Conservation (phyloP, 495 filamentous ascomycete species). For the Xanthoparmelia taractica region DNA sequence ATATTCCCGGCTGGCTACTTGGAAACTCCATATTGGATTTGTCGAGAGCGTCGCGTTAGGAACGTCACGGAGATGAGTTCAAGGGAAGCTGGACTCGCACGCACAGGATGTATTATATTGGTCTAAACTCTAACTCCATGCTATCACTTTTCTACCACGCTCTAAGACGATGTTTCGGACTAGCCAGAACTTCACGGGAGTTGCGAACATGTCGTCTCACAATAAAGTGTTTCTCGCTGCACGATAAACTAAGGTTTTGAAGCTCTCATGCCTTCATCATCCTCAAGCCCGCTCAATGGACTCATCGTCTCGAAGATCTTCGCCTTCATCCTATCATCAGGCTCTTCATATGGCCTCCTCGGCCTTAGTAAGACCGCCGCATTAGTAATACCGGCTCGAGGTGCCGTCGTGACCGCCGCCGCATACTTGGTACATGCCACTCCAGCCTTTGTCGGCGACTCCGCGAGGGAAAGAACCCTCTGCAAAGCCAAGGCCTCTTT, state of each 20-base stretch:
- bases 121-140: not conserved
- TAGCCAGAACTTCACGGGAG: not conserved
- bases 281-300: not conserved
- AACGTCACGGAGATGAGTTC: not conserved
- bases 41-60: not conserved
- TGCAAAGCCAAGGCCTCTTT: not conserved
- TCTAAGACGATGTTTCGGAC: not conserved
- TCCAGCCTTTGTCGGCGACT: not conserved
- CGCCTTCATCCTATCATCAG: not conserved
- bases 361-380: not conserved
- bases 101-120: not conserved
- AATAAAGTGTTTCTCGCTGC: not conserved
- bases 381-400: not conserved
- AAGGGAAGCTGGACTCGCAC: not conserved
- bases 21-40: not conserved
- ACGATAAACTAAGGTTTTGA: not conserved
- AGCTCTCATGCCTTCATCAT: not conserved
- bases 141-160: not conserved
- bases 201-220: not conserved
- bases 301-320: not conserved
- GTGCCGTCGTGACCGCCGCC: not conserved
- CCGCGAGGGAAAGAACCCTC: not conserved
- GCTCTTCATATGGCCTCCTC: not conserved
- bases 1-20: not conserved
- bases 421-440: not conserved